Evolutionary conservation across 768 basidiomycete genomes (phyloP), one percentile per base, ranked within the genome.

Genomic region (Tulasnella sp.): DNA sequence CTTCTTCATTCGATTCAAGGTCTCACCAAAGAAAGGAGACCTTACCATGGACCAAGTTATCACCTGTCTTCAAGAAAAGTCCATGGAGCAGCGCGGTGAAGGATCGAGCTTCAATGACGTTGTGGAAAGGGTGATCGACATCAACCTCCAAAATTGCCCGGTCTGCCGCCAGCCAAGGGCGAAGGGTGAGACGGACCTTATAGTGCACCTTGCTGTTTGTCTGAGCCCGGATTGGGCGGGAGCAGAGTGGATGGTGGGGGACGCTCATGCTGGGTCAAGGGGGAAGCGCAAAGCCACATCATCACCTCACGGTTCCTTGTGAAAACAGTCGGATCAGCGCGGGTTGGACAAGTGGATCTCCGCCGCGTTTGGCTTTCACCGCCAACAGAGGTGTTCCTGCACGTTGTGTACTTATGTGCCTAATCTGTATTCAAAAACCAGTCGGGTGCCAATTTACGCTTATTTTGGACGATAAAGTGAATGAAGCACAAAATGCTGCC

Each of bases 181-280:
- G 82, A 93, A 96, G 84, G 94, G 92, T 0, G 98, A 98, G 85
- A 88, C 96, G 83, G 97, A 98, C 84, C 98, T 99, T 83, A 88
- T 99, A 76, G 98, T 97, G 34, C 97, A 99, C 85, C 86, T 99
- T n/a, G 98, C 96, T 1, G 91, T 99, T 14, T 99, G 97, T 83
- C 96, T 98, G 14, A 94, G 92, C 81, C 90, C 92, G 82, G 98
- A 99, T 84, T 98, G 97, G 96, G 91, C 89, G 48, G 89, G 92
- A 80, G 92, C 99, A 39, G 93, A 98, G 82, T 85, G 92, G 81
- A 95, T 99, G 81, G 91, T 98, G 68, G 96, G 97, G 18, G 92
- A 94, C 24, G 96, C 97, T 98, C 3, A 98, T 97, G 0, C 92
- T 94, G 7, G 92, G 90, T 81, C 96, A 98, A 87, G 97, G n/a